Evolutionary conservation across 1,139 yeast species (phyloP), one percentile per base, ranked within the genome.

Genomic region (Candida labiduridarum): DNA sequence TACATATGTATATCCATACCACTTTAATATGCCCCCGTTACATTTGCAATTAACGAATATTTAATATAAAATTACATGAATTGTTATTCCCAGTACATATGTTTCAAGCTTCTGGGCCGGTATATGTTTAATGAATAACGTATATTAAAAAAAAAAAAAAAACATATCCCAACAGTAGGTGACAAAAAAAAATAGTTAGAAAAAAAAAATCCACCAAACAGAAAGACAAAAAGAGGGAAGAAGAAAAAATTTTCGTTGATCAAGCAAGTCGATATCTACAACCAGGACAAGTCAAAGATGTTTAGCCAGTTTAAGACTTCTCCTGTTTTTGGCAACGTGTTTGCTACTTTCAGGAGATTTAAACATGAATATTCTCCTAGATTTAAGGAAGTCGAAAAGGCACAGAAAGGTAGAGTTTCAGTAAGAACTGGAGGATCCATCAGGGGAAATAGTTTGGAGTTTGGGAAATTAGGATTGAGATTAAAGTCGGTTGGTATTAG

Each of bases 341-440:
- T 41, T 35, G 41, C 46, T 10, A 18, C 30, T 14, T 52, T 53
- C 34, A 55, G 49, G 22, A 80, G 96, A 66, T 80, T 78, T 62
- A 85, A 85, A 61, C 97, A 91, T 68, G 96, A 90, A 65, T 87
- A 87, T 65, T 90, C 94, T 6, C 97, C 97, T 46, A 79, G 96
- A 63, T 87, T 81, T 71, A 84, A 83, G 60, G 74, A 78, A 53
- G 79, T 85, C 51, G 79, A 84, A 61, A 94, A 94, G 71, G 90
- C 92, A 44, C 92, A 90, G 70, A 95, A 94, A 67, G 99, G 99
- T 41, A 80, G 97, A 61, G 97, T 95, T 7, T 83, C 96, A 2
- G 97, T 92, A 18, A 87, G 97, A 67, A 89, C 87, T 14, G 99
- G 99, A 51, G 98, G 98, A 4, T 91, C 97, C 3, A 78, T 82